Evolutionary conservation across 139 green algal genomes (phyloP), one percentile per base, ranked within the genome.

Genomic region (Gonium pectorale): DNA sequence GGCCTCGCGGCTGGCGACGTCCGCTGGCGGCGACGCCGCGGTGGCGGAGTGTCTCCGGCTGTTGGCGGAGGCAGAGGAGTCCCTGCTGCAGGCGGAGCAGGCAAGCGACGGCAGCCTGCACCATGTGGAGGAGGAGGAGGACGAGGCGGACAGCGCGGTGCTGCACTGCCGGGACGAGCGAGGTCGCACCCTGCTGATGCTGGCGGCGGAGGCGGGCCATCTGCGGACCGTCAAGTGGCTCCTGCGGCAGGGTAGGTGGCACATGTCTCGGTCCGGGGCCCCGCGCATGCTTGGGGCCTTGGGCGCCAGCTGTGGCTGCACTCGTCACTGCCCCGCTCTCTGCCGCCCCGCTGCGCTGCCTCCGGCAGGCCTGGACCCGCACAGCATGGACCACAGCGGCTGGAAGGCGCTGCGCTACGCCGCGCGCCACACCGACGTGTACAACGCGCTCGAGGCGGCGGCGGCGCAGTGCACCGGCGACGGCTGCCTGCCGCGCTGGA

Each of bases 141-240:
- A n/a, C n/a, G n/a, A n/a, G n/a, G n/a, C n/a, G n/a, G n/a, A n/a
- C n/a, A n/a, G 8, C 38, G 2, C 3, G 3, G 22, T 22, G 11
- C n/a, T 67, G n/a, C n/a, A 21, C 3, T 37, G 15, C 22, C 38
- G 38, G 11, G 66, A 72, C 66, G 66, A 51, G 37, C 66, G 66
- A 6, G 66, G 66, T 24, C 66, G 66, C 38, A 52, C 66, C 24
- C 38, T 72, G 38, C 38, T 72, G n/a, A 72, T 72, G 66, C 66
- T 72, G 66, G 66, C 66, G 66, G 66, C 66, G 24, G 38, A 51
- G 66, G 66, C 66, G 66, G 66, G 66, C 37, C 37, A 72, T 24
- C 66, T 72, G 66, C 19, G 6, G 66, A 38, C 38, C 6, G 66
- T 72, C 2, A 5, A 19, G 38, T 49, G 22, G 38, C 66, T 72